Percentiles rank a stretch among this genome's conserved stretches.
Evolutionary conservation across 2,329 filamentous ascomycete species (phyloP).

Genomic region (Aspergillus glaucus): DNA sequence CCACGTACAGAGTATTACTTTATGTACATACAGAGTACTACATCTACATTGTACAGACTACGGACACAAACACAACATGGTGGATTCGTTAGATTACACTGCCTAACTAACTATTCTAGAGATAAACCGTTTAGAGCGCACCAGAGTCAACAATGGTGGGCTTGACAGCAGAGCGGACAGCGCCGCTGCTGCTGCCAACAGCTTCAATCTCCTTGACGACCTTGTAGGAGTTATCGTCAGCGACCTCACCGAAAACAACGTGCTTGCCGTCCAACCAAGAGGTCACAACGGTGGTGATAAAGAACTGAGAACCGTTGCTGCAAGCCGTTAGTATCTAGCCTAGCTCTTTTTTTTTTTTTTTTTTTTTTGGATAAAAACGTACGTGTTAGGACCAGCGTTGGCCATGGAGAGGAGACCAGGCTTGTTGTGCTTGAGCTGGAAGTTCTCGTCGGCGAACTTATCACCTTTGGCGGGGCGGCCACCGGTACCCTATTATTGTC

Average conservation of each 20-base stretch:
- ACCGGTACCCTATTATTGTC: conserved; percentile 65
- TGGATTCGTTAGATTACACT: not conserved
- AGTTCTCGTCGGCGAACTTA: conserved; percentile 94
- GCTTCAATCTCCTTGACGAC: conserved; percentile 56
- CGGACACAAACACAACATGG: not conserved
- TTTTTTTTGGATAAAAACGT: conserved; percentile 23
- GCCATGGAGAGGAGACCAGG: conserved; percentile 88
- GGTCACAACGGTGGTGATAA: conserved; percentile 63
- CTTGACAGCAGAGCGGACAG: conserved; percentile 46
- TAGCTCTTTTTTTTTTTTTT: too few species aligned
- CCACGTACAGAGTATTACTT: too few species aligned
- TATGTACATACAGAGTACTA: too few species aligned
- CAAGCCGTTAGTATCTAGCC: conserved; percentile 4
- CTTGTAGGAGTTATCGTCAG: conserved; percentile 48
- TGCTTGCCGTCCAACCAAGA: conserved; percentile 63
- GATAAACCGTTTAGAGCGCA: conserved; percentile 33
- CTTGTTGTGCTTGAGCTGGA: conserved; percentile 64
- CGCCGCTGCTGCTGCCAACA: conserved; percentile 49
- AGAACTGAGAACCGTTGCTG: conserved; percentile 66
- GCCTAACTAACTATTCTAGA: not conserved
- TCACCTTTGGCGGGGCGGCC: conserved; percentile 93
- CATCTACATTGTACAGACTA: too few species aligned
- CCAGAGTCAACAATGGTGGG: conserved; percentile 51
- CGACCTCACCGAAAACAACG: conserved; percentile 63
- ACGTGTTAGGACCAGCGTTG: conserved; percentile 91